These are phyloP conservation scores for Ophiostoma sp. DNA, from an alignment of 2,329 filamentous ascomycete species.

Conservation along the genomic window DNA sequence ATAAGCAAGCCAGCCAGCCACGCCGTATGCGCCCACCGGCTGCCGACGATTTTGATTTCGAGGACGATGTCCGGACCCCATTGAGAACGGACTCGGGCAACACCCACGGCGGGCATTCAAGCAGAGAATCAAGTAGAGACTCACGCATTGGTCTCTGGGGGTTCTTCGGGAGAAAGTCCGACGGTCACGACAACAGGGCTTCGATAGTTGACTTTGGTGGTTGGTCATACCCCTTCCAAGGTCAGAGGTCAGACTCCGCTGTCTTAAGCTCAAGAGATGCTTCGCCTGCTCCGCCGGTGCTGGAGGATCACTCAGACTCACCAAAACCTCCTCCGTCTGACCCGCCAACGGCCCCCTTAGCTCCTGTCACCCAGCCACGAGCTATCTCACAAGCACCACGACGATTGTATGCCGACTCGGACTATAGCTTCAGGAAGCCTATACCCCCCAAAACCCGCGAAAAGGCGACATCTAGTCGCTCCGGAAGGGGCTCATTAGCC, in stretches of 20 bases:
- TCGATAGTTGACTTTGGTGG: background rate
- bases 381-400: background rate
- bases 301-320: background rate
- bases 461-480: conserved; percentile 15
- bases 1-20: too few species aligned
- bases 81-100: background rate
- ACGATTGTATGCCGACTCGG: background rate
- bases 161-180: background rate
- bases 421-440: background rate
- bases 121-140: background rate
- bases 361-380: too few species aligned
- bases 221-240: background rate
- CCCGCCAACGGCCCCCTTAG: background rate
- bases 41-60: too few species aligned
- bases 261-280: background rate
- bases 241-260: background rate
- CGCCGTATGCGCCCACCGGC: too few species aligned
- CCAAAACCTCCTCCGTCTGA: background rate
- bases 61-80: background rate
- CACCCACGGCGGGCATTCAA: background rate
- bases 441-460: conserved; percentile 21
- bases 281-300: background rate
- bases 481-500: conserved; percentile 34
- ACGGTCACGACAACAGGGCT: background rate
- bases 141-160: background rate